A percentile compares a stretch with the other conserved stretches of the same genome.
These are phyloP conservation scores for Fusarium subtropicale DNA, from an alignment of 2,329 filamentous ascomycete genomes.

Conservation along the genomic window DNA sequence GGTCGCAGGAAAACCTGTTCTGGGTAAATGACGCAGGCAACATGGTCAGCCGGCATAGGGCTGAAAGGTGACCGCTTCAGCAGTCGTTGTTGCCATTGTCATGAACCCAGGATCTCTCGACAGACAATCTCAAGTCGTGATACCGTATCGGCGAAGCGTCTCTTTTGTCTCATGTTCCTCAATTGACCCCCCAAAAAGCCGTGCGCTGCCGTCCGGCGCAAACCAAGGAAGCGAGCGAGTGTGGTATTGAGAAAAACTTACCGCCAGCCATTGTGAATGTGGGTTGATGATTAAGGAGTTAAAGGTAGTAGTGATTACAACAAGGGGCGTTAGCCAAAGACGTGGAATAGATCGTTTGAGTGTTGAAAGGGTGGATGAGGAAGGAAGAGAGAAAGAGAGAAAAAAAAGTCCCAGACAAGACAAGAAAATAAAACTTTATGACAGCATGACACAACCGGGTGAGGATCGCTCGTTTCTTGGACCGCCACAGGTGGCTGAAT, in stretches of 20 bases:
- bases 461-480: constrained; percentile 21
- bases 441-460: constrained; percentile 53
- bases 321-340: constrained; percentile 38
- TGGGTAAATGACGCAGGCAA: constrained; percentile 53
- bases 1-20: constrained; percentile 30
- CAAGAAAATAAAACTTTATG: constrained; percentile 54
- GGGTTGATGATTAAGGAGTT: constrained; percentile 38
- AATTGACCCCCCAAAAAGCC: constrained; percentile 38
- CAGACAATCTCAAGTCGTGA: constrained; percentile 10
- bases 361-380: constrained; percentile 34
- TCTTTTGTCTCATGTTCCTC: constrained; percentile 15
- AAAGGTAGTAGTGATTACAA: constrained; percentile 32
- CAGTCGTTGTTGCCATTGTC: constrained; percentile 7
- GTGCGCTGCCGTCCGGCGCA: constrained; percentile 17
- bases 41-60: constrained; percentile 23
- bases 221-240: constrained; percentile 3
- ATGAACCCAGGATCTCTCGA: neutral
- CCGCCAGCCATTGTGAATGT: constrained; percentile 59
- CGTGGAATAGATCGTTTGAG: constrained; percentile 18
- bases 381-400: constrained; percentile 39
- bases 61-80: neutral
- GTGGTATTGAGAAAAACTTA: constrained; percentile 50
- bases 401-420: constrained; percentile 42
- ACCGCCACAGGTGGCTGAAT: constrained; percentile 41
- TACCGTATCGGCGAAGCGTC: constrained; percentile 12